Evolutionary conservation across 2,329 filamentous ascomycete genomes (phyloP), one percentile per base, ranked within the genome.

Genomic region (Byssothecium circinans): DNA sequence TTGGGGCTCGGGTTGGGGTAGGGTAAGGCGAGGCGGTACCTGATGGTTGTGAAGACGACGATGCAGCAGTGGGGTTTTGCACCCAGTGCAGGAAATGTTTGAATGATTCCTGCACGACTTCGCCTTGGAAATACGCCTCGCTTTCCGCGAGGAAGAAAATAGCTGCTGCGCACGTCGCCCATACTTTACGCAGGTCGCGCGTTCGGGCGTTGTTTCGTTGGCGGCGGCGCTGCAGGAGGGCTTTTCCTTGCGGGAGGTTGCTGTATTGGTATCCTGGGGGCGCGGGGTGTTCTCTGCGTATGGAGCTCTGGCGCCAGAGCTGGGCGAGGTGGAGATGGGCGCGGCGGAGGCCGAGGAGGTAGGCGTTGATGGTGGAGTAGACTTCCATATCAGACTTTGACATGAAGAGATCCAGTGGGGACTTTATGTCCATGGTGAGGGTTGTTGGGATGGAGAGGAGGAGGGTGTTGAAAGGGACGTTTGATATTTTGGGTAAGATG

Each of bases 111-210:
- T 85, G 83, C 12, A 96, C 86, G 6, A 97, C 86, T 64, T 96
- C 91, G 1, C 88, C 89, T 68, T 96, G 92, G 36, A 97, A 84
- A 61, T 95, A 97, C 2, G 84, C 84, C 57, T 92, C 88, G 12
- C 89, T 86, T 67, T 96, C 91, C 0, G 88, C 89, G 3, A 97
- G 78, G 58, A 97, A 88, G 73, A 96, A 96, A 3, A 95, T 82
- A 1, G 89, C 87, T 2, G 91, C 88, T 62, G 88, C 91, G 58
- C 88, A 87, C 0, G 89, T 95, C 0, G 91, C 92, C 94, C 94
- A 99, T 1, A 92, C 82, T 53, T 85, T 87, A 14, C 94, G 84
- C 79, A 95, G 87, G 0, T 82, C 80, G 27, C 79, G 77, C 4
- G 81, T 79, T 15, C 92, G 81, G 14, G 75, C 66, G 20, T 83